A percentile compares a stretch with the other conserved stretches of the same genome.
These are phyloP conservation scores for Phytopythium aichiense DNA, from an alignment of 352 stramenopile genomes.

Conservation along the genomic window DNA sequence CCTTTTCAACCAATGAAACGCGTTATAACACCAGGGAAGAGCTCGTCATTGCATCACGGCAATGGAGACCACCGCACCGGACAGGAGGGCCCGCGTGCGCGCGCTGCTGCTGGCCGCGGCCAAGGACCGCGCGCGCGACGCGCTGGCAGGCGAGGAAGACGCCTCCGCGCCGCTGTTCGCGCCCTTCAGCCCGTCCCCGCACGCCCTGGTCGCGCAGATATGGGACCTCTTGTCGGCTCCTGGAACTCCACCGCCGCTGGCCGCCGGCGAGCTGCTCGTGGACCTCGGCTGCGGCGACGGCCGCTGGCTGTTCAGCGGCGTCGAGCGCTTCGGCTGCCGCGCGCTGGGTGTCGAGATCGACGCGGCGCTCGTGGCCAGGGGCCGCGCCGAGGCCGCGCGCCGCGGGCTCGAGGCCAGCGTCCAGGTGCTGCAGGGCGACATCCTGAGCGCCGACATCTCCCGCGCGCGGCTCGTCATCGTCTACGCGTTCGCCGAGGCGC, in stretches of 20 bases:
- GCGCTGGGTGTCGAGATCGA: conserved; percentile 77
- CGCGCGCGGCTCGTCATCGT: conserved; percentile 67
- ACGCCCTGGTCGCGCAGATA: conserved; percentile 50
- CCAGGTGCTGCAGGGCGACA: conserved; percentile 44
- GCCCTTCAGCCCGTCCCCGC: conserved; percentile 69
- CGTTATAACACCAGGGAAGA: not conserved
- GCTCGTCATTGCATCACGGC: not conserved
- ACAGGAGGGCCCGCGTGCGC: conserved; percentile 33
- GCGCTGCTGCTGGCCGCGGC: conserved; percentile 65
- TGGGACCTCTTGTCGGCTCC: conserved; percentile 43
- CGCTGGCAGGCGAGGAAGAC: conserved; percentile 28
- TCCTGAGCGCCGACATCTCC: conserved; percentile 50
- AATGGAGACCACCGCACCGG: conserved; percentile 10
- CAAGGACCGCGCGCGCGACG: conserved; percentile 37
- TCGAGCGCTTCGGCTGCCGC: conserved; percentile 47
- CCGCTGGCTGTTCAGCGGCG: conserved; percentile 70
- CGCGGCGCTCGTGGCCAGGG: conserved; percentile 35
- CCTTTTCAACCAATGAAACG: conserved; percentile 22
- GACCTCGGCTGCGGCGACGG: conserved; percentile 81
- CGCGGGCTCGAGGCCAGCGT: conserved; percentile 35
- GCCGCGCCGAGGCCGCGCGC: conserved; percentile 17
- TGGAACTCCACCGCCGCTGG: conserved; percentile 12
- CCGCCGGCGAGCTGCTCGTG: conserved; percentile 51
- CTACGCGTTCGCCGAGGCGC: conserved; percentile 80
- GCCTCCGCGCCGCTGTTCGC: conserved; percentile 45